These are phyloP conservation scores for Trichoderma erinaceum DNA, from an alignment of 495 filamentous ascomycete genomes.

Conservation along the genomic window DNA sequence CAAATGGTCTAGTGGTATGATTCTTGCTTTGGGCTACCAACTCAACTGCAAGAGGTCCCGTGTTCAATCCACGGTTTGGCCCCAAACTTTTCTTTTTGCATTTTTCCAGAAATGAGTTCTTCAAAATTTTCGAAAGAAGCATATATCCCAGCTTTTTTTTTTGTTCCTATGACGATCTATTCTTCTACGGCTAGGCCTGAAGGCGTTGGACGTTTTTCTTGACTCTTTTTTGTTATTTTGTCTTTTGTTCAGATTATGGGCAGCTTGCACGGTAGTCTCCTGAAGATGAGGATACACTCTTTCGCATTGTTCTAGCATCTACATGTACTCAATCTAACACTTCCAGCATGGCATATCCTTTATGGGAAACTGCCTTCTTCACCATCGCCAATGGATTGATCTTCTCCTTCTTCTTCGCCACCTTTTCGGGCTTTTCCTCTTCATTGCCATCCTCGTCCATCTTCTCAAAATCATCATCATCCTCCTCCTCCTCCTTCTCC, in stretches of 20 bases:
- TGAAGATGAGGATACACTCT: background rate
- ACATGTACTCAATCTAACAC: constrained; percentile 34
- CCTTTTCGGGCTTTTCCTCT: constrained; percentile 22
- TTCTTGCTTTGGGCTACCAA: constrained; percentile 14
- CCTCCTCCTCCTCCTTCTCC: constrained; percentile 26
- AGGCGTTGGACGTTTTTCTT: no score
- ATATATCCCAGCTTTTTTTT: no score
- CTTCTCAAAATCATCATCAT: constrained; percentile 17
- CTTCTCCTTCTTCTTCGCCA: constrained; percentile 23
- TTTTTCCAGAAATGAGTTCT: background rate
- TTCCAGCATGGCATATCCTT: constrained; percentile 38
- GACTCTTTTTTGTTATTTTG: background rate
- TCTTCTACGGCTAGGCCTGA: no score
- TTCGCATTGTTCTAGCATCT: background rate
- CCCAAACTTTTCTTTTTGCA: background rate
- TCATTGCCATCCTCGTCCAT: constrained; percentile 23
- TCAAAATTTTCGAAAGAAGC: no score
- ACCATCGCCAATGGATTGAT: constrained; percentile 32
- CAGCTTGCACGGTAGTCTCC: background rate
- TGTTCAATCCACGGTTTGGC: constrained; percentile 17
- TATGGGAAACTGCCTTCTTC: constrained; percentile 38
- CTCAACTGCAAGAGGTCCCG: constrained; percentile 17
- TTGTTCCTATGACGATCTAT: no score
- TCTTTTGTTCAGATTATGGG: background rate
- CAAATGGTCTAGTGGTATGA: constrained; percentile 15